These are phyloP conservation scores for Picea abies DNA, from an alignment of 83 land plant species.

Conservation along the genomic window DNA sequence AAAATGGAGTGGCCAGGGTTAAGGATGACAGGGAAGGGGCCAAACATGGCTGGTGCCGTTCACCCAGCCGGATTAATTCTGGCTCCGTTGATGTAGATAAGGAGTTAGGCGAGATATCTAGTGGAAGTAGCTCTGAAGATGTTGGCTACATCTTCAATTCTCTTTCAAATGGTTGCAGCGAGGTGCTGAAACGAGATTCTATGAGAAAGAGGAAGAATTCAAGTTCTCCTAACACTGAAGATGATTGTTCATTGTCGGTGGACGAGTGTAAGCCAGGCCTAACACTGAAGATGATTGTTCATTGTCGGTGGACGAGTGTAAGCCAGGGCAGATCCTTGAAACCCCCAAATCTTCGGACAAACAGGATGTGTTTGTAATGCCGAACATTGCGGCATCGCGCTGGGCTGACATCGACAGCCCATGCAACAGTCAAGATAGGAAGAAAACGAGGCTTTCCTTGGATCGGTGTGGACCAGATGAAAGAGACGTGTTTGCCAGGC, in stretches of 20 bases:
- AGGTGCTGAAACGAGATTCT: background rate
- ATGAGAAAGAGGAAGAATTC: background rate
- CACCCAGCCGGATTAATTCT: background rate
- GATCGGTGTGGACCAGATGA: no score
- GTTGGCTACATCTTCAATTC: background rate
- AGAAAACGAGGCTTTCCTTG: background rate
- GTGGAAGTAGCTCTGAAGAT: background rate
- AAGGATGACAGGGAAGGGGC: background rate
- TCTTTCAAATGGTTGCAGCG: background rate
- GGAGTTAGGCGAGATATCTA: slow-evolving; percentile 11
- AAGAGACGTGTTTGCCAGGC: background rate
- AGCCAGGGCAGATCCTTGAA: slow-evolving; percentile 3
- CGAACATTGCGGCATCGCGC: background rate
- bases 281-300: background rate
- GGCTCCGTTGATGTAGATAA: background rate
- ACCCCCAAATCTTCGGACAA: background rate
- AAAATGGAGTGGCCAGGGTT: background rate
- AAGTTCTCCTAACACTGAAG: background rate
- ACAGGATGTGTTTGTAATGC: background rate
- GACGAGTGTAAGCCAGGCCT: background rate
- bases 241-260: background rate
- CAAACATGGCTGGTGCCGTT: background rate
- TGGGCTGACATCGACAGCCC: background rate
- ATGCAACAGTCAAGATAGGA: background rate
- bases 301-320: background rate